Evolutionary conservation across 768 basidiomycete genomes (phyloP).

Genomic region (Phaeotremella skinneri): DNA sequence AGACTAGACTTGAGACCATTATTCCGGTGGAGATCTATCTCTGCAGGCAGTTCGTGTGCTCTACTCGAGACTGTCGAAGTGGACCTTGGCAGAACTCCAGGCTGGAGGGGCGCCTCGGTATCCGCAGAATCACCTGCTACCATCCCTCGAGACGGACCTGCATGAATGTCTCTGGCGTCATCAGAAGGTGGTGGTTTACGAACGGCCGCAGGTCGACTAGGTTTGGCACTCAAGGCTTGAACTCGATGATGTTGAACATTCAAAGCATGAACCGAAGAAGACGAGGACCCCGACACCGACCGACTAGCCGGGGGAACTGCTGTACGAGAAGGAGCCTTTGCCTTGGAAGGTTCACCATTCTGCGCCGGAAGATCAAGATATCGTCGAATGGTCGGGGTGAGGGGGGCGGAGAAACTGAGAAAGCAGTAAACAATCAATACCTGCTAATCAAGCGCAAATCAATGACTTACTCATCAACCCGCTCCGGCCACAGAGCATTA

Average conservation of each 20-base stretch:
- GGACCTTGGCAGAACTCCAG: too few relatives aligned
- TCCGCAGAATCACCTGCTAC: too few relatives aligned
- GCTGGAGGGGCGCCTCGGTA: too few relatives aligned
- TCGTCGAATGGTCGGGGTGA: slow-evolving; percentile 52
- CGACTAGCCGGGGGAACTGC: slow-evolving; percentile 8
- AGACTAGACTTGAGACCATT: too few relatives aligned
- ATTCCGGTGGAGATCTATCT: too few relatives aligned
- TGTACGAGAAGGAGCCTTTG: slow-evolving; percentile 6
- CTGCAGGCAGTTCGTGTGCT: too few relatives aligned
- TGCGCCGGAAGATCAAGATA: slow-evolving; percentile 50
- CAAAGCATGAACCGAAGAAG: slow-evolving; percentile 3
- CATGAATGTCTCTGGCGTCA: slow-evolving; percentile 11
- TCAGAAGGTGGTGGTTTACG: slow-evolving; percentile 1
- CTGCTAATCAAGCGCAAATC: neutral
- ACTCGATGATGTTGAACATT: slow-evolving; percentile 17
- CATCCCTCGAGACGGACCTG: too few relatives aligned
- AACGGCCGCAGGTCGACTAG: slow-evolving; percentile 1
- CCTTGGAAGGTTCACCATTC: slow-evolving; percentile 21
- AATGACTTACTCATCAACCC: slow-evolving; percentile 48
- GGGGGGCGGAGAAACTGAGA: slow-evolving; percentile 52
- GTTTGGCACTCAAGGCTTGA: slow-evolving; percentile 15
- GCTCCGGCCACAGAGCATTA: slow-evolving; percentile 47
- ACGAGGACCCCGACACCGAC: slow-evolving; percentile 14
- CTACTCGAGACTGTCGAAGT: too few relatives aligned
- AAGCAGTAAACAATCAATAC: neutral